These are phyloP conservation scores for Suillus ampliporus DNA, from an alignment of 768 basidiomycete genomes.

Conservation along the genomic window DNA sequence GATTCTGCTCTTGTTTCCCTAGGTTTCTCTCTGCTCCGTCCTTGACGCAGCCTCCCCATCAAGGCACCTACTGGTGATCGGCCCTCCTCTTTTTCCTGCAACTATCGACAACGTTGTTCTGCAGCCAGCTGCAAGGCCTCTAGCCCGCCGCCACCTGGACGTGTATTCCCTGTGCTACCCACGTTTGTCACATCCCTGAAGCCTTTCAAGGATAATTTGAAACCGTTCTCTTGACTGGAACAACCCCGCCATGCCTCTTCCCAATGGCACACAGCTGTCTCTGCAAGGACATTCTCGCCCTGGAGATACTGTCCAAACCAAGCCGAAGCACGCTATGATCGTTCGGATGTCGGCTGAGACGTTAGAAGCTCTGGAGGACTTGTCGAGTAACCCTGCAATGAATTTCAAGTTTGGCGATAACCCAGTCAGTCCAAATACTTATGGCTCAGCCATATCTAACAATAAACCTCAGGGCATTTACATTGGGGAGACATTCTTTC, in stretches of 20 bases:
- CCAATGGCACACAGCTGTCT: conserved; percentile 55
- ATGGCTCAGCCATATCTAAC: neutral
- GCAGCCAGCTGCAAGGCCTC: conserved; percentile 5
- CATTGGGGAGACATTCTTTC: conserved; percentile 68
- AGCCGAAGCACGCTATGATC: conserved; percentile 76
- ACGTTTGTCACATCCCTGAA: conserved; percentile 5
- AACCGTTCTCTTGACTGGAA: neutral
- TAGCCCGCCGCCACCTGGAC: conserved; percentile 5
- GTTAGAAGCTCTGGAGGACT: conserved; percentile 65
- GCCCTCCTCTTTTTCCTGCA: neutral
- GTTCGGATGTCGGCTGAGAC: conserved; percentile 77
- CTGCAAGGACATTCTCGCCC: conserved; percentile 63
- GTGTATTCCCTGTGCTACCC: conserved; percentile 9
- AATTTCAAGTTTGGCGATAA: conserved; percentile 66
- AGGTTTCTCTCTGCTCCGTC: conserved; percentile 12
- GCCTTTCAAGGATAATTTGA: conserved; percentile 1
- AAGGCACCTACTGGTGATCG: neutral
- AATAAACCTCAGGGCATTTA: conserved; percentile 57
- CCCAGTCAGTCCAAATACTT: conserved; percentile 51
- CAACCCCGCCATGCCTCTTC: conserved; percentile 64
- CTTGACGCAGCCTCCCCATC: conserved; percentile 3
- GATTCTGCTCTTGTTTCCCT: conserved; percentile 12
- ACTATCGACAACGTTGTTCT: conserved; percentile 6
- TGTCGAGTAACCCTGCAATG: conserved; percentile 50
- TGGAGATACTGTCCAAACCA: conserved; percentile 59